phyloP scores from a whole-genome alignment of 805 yeast species.

The Cyberlindnera americana region DNA sequence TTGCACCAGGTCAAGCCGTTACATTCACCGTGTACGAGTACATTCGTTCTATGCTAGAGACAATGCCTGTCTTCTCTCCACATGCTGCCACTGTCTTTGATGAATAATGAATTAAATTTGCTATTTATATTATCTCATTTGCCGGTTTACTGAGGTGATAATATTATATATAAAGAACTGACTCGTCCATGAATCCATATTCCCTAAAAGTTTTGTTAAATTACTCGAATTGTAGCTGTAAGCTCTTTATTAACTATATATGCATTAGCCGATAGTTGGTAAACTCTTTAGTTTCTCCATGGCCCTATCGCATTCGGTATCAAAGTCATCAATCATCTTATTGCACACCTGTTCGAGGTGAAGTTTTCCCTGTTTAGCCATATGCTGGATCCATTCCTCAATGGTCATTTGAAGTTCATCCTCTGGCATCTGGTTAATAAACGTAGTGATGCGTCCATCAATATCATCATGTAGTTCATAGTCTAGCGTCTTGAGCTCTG shows the following conservation, averaged over 20 bases:
- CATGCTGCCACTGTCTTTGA: conserved; percentile 30
- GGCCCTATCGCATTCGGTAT: conserved; percentile 48
- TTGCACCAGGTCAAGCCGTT: conserved; percentile 99
- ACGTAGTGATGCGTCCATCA: conserved; percentile 62
- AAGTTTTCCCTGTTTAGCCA: conserved; percentile 51
- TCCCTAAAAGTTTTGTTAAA: no score
- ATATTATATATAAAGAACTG: no score
- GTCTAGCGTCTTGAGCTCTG: conserved; percentile 19
- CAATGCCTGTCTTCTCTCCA: conserved; percentile 28
- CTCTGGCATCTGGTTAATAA: conserved; percentile 66
- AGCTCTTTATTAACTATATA: not conserved
- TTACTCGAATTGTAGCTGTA: no score
- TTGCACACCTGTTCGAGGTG: conserved; percentile 45
- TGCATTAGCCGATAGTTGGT: conserved; percentile 24
- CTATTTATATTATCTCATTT: no score
- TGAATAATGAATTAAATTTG: no score
- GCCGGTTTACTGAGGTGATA: no score
- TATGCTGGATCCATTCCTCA: conserved; percentile 61
- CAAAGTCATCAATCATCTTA: conserved; percentile 45
- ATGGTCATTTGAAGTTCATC: conserved; percentile 66
- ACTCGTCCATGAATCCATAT: not conserved
- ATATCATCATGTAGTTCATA: conserved; percentile 52
- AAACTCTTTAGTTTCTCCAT: conserved; percentile 37
- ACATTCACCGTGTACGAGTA: conserved; percentile 95
- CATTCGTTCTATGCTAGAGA: conserved; percentile 64